These are phyloP conservation scores for Aspergillus neoniger DNA, from an alignment of 2,329 filamentous ascomycete genomes.

Conservation along the genomic window DNA sequence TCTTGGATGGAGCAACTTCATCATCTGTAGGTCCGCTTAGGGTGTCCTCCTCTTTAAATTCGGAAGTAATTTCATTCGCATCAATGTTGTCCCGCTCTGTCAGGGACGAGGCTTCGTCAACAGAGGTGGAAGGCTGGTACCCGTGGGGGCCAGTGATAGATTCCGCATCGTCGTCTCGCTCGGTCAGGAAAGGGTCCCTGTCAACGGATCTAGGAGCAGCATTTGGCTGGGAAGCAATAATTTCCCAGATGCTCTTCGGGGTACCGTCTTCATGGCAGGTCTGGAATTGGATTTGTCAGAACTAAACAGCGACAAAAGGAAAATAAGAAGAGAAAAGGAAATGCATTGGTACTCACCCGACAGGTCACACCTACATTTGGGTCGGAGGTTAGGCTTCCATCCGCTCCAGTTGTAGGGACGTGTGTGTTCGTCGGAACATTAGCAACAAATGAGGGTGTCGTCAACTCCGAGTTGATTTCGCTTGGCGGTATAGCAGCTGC, in stretches of 20 bases:
- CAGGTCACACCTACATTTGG: neutral
- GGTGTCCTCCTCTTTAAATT: too few relatives aligned
- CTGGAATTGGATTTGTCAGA: neutral
- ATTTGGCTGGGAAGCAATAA: neutral
- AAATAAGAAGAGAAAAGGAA: neutral
- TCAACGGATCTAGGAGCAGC: neutral
- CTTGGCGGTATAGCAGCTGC: neutral
- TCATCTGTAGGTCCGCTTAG: too few relatives aligned
- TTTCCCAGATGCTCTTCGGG: too few relatives aligned
- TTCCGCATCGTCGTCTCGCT: too few relatives aligned
- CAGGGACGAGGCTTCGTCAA: neutral
- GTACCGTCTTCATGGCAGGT: neutral
- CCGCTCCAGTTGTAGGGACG: constrained; percentile 1
- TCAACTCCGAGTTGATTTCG: neutral
- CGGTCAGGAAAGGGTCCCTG: too few relatives aligned
- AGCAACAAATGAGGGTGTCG: neutral
- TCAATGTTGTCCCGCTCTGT: neutral
- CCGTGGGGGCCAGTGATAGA: too few relatives aligned
- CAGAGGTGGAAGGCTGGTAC: too few relatives aligned
- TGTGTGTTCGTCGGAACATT: neutral
- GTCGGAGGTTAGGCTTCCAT: neutral
- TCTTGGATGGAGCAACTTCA: neutral
- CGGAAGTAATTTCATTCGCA: neutral
- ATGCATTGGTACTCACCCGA: neutral
- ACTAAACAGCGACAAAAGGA: neutral